Evolutionary conservation across 257 asterid genomes (phyloP).

Genomic region (Echites panduratus): DNA sequence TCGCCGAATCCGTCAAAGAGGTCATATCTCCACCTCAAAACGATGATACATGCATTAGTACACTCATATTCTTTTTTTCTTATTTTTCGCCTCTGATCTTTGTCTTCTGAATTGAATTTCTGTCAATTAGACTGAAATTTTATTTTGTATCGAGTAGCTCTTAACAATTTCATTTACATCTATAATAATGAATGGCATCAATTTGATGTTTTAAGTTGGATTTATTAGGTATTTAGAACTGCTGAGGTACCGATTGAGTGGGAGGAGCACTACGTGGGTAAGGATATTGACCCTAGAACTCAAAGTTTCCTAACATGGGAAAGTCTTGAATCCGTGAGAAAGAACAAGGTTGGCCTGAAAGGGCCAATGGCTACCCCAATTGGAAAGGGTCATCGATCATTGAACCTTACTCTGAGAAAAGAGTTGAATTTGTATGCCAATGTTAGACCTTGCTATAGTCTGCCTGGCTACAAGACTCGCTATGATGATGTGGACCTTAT

Average conservation of each 20-base stretch:
- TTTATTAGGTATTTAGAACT: slow-evolving; percentile 57
- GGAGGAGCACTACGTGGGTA: slow-evolving; percentile 94
- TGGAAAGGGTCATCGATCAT: slow-evolving; percentile 95
- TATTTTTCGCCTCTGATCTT: not conserved
- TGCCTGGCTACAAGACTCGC: slow-evolving; percentile 92
- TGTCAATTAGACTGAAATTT: not conserved
- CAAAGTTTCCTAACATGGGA: slow-evolving; percentile 97
- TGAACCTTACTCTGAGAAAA: slow-evolving; percentile 90
- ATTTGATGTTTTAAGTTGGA: not conserved
- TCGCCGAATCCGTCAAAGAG: slow-evolving; percentile 79
- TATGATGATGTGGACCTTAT: slow-evolving; percentile 85
- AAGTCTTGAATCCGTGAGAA: slow-evolving; percentile 85
- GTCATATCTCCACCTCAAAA: slow-evolving; percentile 19
- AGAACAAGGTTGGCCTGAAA: slow-evolving; percentile 81
- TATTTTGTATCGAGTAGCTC: not conserved
- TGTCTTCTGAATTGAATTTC: too few species aligned
- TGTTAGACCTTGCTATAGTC: slow-evolving; percentile 93
- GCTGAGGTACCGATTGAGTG: slow-evolving; percentile 94
- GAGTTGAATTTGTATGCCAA: slow-evolving; percentile 92
- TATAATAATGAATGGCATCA: not conserved
- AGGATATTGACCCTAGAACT: slow-evolving; percentile 83
- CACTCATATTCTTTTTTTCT: not conserved
- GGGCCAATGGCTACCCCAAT: slow-evolving; percentile 99
- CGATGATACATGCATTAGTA: not conserved
- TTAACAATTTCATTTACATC: not conserved